A percentile compares a stretch with the other conserved stretches of the same genome.
phyloP scores from a whole-genome alignment of 2,329 filamentous ascomycete genomes.

The Trichophyton schoenleinii region DNA sequence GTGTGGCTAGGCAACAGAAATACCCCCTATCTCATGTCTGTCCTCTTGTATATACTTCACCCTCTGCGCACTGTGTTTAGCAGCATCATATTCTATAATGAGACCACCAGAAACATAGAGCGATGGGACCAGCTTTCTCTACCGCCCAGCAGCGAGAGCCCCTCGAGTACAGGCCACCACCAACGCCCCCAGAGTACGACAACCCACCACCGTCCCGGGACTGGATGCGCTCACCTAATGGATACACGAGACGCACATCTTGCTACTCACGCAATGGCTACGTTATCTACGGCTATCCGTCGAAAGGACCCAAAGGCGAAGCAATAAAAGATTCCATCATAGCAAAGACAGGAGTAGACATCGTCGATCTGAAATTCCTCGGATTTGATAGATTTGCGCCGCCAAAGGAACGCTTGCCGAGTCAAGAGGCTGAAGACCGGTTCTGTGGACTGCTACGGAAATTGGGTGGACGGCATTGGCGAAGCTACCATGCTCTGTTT shows the following conservation, averaged over 20 bases:
- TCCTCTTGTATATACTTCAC: too few relatives aligned
- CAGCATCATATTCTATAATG: too few relatives aligned
- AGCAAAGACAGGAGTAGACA: not conserved
- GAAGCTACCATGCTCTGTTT: not conserved
- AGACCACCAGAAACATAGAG: too few relatives aligned
- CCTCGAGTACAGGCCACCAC: not conserved
- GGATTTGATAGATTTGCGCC: not conserved
- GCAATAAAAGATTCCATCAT: not conserved
- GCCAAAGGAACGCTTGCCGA: not conserved
- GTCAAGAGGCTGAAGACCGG: not conserved
- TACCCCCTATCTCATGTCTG: too few relatives aligned
- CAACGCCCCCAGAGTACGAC: not conserved
- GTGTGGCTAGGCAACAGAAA: too few relatives aligned
- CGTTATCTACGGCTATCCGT: not conserved
- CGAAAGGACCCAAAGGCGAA: not conserved
- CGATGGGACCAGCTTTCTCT: too few relatives aligned
- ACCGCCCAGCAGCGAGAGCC: too few relatives aligned
- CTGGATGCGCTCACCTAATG: not conserved
- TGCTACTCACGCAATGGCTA: not conserved
- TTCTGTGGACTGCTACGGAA: not conserved
- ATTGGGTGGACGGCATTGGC: not conserved
- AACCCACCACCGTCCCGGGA: not conserved
- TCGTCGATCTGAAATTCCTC: not conserved
- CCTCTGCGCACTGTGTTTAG: too few relatives aligned
- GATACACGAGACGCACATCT: not conserved